These are phyloP conservation scores for Bocquillonia castaneifolia DNA, from an alignment of 441 rosid species.

Conservation along the genomic window DNA sequence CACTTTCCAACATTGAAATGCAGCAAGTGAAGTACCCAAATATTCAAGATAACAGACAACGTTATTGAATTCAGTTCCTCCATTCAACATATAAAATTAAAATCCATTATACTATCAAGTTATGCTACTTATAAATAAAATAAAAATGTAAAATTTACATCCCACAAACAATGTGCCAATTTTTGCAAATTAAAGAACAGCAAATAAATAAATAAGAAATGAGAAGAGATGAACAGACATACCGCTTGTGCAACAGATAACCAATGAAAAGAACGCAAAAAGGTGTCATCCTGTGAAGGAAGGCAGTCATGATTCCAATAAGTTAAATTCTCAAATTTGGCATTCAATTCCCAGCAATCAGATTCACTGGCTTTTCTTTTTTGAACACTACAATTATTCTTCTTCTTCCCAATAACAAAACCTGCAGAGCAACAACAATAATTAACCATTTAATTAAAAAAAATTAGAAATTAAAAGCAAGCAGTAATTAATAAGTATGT, in stretches of 20 bases:
- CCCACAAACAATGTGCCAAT: too few species aligned
- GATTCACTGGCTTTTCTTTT: constrained; percentile 43
- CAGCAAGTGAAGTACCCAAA: too few species aligned
- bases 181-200: too few species aligned
- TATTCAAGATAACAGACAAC: too few species aligned
- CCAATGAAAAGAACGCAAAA: constrained; percentile 68
- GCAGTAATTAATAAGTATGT: background rate
- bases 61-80: too few species aligned
- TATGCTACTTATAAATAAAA: too few species aligned
- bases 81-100: too few species aligned
- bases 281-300: constrained; percentile 71
- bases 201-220: background rate
- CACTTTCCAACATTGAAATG: too few species aligned
- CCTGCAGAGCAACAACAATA: constrained; percentile 38
- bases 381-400: constrained; percentile 20
- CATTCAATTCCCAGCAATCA: constrained; percentile 61
- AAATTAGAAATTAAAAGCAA: background rate
- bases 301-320: constrained; percentile 77
- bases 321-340: constrained; percentile 59
- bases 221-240: constrained; percentile 27
- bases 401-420: constrained; percentile 60
- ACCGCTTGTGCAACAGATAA: constrained; percentile 68
- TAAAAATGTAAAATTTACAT: too few species aligned
- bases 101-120: too few species aligned
- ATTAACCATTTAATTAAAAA: too few species aligned